phyloP scores from a whole-genome alignment of 148 eudicot genomes.

The Limonium bicolor region DNA sequence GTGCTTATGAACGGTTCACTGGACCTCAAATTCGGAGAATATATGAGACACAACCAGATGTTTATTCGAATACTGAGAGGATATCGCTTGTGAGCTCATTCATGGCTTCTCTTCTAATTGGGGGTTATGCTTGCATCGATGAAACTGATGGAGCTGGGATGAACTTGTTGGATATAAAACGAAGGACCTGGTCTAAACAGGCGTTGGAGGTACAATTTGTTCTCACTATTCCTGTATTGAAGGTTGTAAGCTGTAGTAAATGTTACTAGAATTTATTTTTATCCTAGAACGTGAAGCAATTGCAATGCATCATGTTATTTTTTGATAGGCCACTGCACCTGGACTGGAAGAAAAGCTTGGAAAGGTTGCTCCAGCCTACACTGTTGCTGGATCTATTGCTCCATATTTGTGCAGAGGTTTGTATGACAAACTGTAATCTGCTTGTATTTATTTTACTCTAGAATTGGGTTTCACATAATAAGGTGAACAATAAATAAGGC shows the following conservation, averaged over 20 bases:
- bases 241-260: background rate
- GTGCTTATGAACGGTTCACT: slow-evolving; percentile 64
- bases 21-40: slow-evolving; percentile 79
- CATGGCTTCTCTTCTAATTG: slow-evolving; percentile 67
- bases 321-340: slow-evolving; percentile 71
- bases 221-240: background rate
- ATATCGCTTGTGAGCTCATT: slow-evolving; percentile 89
- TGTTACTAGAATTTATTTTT: no score
- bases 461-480: background rate
- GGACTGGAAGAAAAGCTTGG: slow-evolving; percentile 77
- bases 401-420: slow-evolving; percentile 68
- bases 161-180: slow-evolving; percentile 80
- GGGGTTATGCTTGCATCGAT: slow-evolving; percentile 72
- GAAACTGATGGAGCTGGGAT: slow-evolving; percentile 96
- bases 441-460: no score
- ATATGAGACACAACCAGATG: slow-evolving; percentile 57
- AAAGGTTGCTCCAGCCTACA: slow-evolving; percentile 71
- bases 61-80: slow-evolving; percentile 59
- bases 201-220: slow-evolving; percentile 46
- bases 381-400: slow-evolving; percentile 70
- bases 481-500: background rate
- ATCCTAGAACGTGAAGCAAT: no score
- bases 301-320: background rate
- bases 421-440: no score
- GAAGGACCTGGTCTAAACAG: slow-evolving; percentile 57